Evolutionary conservation across 768 basidiomycete species (phyloP), one percentile per base, ranked within the genome.

Genomic region (Lentinula boryana): DNA sequence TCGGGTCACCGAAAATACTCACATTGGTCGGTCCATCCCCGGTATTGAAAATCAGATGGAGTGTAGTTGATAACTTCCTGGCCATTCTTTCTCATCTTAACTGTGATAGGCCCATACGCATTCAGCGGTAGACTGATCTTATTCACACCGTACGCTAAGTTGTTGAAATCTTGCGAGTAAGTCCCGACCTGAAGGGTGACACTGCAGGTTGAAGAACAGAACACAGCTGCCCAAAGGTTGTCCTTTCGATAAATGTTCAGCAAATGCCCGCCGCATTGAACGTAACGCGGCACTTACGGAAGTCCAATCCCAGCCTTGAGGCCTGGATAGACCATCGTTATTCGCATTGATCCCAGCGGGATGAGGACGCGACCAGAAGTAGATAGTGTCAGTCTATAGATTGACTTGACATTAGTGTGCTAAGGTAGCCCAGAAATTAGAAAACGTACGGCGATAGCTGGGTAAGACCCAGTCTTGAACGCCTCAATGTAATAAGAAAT

Each of bases 401-500:
- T 23, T 48, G 46, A 16, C 23, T 21, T 13, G 46, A 4, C 15
- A 23, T 15, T 31, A 13, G 27, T 10, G 59, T 23, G 44, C 21
- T 27, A 27, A 27, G 27, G 52, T 15, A 21, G 18, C 48, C 12
- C 12, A 48, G 7, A 9, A 56, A 74, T 57, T 61, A 70, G 74
- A 27, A 74, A 62, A 66, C 84, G 68, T 63, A 83, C 78, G 1
- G 78, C 80, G 63, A 88, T 82, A 6, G 77, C 66, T 3, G 87
- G 87, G 62, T 83, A 88, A 0, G 66, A 66, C 3, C 88, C 87
- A 3, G 83, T 87, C 73, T 88, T 86, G 78, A 83, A 90, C 0
- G 85, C 86, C 16, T 73, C 74, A 59, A 87, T 84, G 66, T 86
- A 88, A 69, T 86, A 88, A 71, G 80, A 75, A 41, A 80, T 82